A percentile compares a stretch with the other conserved stretches of the same genome.
These are phyloP conservation scores for Cryphonectria parasitica DNA, from an alignment of 2,329 filamentous ascomycete genomes.

Conservation along the genomic window DNA sequence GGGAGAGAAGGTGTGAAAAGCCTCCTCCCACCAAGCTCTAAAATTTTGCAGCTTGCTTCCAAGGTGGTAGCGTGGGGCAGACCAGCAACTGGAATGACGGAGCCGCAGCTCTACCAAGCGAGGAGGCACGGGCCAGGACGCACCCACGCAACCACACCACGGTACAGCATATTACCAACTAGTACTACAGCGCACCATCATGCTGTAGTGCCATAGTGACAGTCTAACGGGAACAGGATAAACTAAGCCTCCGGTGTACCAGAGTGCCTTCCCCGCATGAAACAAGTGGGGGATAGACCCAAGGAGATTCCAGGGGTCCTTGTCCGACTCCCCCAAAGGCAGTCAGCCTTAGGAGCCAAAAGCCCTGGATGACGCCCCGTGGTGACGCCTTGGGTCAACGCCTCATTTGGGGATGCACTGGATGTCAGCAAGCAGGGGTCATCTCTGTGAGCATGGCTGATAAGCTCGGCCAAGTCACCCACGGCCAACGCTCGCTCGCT, in stretches of 20 bases:
- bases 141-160: neutral
- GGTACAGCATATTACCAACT: too few relatives aligned
- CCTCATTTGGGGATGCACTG: neutral
- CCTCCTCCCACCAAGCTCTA: conserved; percentile 22
- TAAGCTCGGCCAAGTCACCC: conserved; percentile 6
- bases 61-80: conserved; percentile 12
- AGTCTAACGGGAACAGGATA: conserved; percentile 15
- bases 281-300: conserved; percentile 1
- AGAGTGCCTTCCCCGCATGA: conserved; percentile 4
- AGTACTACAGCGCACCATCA: neutral
- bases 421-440: conserved; percentile 9
- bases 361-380: neutral
- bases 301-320: neutral
- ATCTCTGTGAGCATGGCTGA: conserved; percentile 6
- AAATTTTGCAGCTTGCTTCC: conserved; percentile 27
- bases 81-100: neutral
- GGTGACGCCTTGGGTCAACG: neutral
- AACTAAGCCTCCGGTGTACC: conserved; percentile 11
- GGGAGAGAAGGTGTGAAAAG: conserved; percentile 8
- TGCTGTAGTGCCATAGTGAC: neutral
- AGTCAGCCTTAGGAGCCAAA: neutral
- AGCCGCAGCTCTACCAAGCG: neutral
- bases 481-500: neutral
- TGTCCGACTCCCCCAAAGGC: neutral
- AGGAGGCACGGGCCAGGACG: conserved; percentile 9